Evolutionary conservation across 108 stramenopile species (phyloP).

Genomic region (Nannochloropsis gaditana): DNA sequence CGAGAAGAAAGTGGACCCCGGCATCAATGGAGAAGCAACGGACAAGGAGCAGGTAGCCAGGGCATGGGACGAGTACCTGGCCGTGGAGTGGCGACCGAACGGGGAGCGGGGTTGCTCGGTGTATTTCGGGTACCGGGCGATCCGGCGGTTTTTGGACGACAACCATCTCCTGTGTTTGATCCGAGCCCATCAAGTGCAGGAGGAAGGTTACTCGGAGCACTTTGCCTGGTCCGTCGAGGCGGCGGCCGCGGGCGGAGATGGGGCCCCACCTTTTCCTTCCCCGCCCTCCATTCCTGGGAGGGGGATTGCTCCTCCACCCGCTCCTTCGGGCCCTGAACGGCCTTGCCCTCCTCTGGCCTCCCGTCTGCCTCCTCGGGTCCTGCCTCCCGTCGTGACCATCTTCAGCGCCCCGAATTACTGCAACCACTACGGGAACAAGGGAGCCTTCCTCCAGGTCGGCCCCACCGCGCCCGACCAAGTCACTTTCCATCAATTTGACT

Average conservation of each 20-base stretch:
- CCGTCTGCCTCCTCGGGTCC: not conserved
- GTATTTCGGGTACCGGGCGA: conserved; percentile 56
- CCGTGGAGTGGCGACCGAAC: not conserved
- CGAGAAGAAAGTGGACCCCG: conserved; percentile 48
- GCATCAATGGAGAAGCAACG: not conserved
- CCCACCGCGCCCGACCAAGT: not conserved
- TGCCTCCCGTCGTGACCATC: conserved; percentile 54
- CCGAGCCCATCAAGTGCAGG: conserved; percentile 58
- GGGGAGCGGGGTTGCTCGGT: conserved; percentile 50
- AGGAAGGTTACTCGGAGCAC: conserved; percentile 56
- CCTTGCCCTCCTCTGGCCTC: not conserved
- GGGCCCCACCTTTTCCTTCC: not conserved
- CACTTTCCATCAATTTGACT: not conserved
- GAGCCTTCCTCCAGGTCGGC: conserved; percentile 50
- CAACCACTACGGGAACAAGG: conserved; percentile 60
- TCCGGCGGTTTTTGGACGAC: conserved; percentile 49
- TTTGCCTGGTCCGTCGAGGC: conserved; percentile 28
- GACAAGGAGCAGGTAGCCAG: not conserved
- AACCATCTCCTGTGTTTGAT: conserved; percentile 55
- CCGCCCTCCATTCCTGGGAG: not conserved
- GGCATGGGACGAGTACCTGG: conserved; percentile 11
- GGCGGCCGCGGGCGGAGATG: not conserved
- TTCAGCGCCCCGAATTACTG: conserved; percentile 62
- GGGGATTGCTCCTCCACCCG: not conserved
- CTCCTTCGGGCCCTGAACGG: not conserved